Percentiles rank a stretch among this genome's conserved stretches.
phyloP scores from a whole-genome alignment of 225 moss, liverwort and hornwort genomes.

The Neckera pumila region DNA sequence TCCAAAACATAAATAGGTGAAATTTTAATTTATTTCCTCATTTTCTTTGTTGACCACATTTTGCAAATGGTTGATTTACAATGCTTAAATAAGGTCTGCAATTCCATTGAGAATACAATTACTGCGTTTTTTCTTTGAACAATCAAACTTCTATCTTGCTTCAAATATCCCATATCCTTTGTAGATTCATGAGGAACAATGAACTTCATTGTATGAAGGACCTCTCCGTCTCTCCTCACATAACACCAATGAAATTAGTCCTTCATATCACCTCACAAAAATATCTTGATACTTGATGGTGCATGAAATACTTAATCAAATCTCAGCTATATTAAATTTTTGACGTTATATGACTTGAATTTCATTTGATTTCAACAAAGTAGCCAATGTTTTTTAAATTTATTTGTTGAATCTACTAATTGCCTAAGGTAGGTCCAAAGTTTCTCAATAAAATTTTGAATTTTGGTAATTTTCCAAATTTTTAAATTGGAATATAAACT shows the following conservation, averaged over 20 bases:
- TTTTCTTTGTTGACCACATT: background rate
- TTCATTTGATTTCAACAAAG: background rate
- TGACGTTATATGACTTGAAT: background rate
- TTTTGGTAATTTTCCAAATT: background rate
- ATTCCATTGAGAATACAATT: background rate
- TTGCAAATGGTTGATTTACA: background rate
- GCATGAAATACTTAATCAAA: background rate
- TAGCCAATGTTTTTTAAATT: background rate
- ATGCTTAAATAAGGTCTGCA: accelerated
- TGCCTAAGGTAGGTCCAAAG: background rate
- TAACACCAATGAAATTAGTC: background rate
- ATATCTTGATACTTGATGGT: background rate
- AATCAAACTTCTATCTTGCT: accelerated
- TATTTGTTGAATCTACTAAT: background rate
- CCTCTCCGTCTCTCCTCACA: background rate
- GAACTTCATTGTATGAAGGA: background rate
- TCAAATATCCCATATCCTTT: background rate
- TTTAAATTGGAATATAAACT: background rate
- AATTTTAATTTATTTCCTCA: background rate
- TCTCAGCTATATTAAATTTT: background rate
- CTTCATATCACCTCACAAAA: background rate
- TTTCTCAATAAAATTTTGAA: background rate
- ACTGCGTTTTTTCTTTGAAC: accelerated
- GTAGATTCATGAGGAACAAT: background rate
- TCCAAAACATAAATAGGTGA: background rate